Percentiles rank a stretch among this genome's conserved stretches.
Evolutionary conservation across 768 basidiomycete species (phyloP).

Genomic region (Mycena amicta): DNA sequence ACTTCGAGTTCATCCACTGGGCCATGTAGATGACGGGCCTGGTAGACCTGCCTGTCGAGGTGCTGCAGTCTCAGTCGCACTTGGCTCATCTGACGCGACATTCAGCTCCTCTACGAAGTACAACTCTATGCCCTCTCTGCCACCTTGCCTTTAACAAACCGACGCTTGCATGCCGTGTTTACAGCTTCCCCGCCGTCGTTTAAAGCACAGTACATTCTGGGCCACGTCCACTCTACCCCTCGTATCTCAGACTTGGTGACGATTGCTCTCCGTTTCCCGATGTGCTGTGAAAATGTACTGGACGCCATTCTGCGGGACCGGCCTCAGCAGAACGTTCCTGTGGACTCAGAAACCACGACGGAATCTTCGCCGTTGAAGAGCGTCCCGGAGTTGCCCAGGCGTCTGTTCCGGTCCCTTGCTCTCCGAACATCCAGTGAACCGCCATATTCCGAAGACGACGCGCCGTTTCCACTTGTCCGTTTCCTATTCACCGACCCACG

Average conservation of each 20-base stretch:
- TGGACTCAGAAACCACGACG: too few relatives aligned
- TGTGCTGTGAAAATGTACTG: conserved; percentile 59
- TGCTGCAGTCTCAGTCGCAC: too few relatives aligned
- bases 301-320: conserved; percentile 40
- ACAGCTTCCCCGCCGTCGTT: conserved; percentile 56
- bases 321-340: conserved; percentile 25
- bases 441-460: conserved; percentile 50
- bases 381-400: conserved; percentile 55
- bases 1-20: not conserved
- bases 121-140: conserved; percentile 71
- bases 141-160: conserved; percentile 61
- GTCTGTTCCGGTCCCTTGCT: conserved; percentile 62
- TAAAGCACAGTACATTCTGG: conserved; percentile 68
- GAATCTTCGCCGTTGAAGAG: too few relatives aligned
- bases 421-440: conserved; percentile 26
- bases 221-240: conserved; percentile 22
- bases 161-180: conserved; percentile 56
- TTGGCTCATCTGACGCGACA: too few relatives aligned
- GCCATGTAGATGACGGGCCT: conserved; percentile 23
- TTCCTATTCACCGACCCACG: conserved; percentile 51
- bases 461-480: conserved; percentile 66
- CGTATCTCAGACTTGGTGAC: conserved; percentile 40
- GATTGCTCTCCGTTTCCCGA: conserved; percentile 58
- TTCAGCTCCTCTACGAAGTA: conserved; percentile 77
- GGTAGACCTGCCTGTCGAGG: conserved; percentile 46